Percentiles rank a stretch among this genome's conserved stretches.
Evolutionary conservation across 805 yeast genomes (phyloP).

Genomic region (Candida piceae): DNA sequence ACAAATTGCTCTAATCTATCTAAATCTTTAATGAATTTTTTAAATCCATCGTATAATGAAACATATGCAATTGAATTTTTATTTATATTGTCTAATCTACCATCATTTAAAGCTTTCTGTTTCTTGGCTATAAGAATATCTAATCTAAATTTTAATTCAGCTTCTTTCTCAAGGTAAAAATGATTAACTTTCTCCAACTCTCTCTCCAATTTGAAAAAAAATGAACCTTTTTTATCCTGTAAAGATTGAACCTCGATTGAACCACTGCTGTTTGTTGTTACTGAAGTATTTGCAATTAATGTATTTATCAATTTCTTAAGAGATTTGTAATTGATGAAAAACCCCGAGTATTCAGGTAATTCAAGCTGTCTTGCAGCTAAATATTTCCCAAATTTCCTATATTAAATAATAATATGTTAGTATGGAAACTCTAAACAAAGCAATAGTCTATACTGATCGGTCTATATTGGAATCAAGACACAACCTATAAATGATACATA

Average conservation of each 20-base stretch:
- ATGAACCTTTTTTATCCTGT: constrained; percentile 87
- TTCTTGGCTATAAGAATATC: constrained; percentile 74
- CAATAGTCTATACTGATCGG: constrained; percentile 4
- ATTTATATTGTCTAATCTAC: constrained; percentile 40
- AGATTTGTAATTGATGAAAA: constrained; percentile 92
- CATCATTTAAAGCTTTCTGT: constrained; percentile 34
- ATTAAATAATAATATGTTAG: not conserved
- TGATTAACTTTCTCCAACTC: constrained; percentile 92
- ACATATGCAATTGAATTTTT: constrained; percentile 73
- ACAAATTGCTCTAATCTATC: constrained; percentile 89
- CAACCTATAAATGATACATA: too few relatives aligned
- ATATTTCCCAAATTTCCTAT: constrained; percentile 88
- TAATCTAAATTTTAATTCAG: constrained; percentile 74
- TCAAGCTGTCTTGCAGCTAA: constrained; percentile 92
- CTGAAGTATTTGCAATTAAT: constrained; percentile 35
- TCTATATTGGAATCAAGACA: too few relatives aligned
- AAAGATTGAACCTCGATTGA: constrained; percentile 44
- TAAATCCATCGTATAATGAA: constrained; percentile 82
- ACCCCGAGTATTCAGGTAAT: constrained; percentile 89
- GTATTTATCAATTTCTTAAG: constrained; percentile 87
- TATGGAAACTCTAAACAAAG: not conserved
- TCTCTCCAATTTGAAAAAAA: constrained; percentile 84
- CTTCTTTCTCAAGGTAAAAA: constrained; percentile 88
- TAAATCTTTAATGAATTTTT: constrained; percentile 82
- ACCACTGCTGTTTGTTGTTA: constrained; percentile 17